These are phyloP conservation scores for Calocybe indica DNA, from an alignment of 768 basidiomycete species.

Conservation along the genomic window DNA sequence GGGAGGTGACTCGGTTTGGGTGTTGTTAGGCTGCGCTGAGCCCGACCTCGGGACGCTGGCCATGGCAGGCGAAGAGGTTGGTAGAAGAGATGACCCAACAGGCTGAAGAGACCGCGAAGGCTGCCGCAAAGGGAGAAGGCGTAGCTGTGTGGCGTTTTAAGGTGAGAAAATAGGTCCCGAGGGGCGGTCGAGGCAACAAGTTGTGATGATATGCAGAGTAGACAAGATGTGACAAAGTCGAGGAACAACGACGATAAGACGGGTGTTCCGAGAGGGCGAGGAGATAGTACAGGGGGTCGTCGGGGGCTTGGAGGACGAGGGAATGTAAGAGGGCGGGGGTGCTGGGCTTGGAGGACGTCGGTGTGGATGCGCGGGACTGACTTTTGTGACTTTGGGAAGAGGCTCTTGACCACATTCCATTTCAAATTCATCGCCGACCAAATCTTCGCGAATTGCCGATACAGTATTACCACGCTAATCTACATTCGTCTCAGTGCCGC, in stretches of 20 bases:
- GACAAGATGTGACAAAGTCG: not conserved
- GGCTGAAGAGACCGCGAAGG: slow-evolving; percentile 2
- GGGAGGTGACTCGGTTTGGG: slow-evolving; percentile 14
- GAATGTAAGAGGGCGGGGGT: slow-evolving; percentile 9
- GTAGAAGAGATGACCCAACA: slow-evolving; percentile 5
- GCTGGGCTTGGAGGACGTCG: not conserved
- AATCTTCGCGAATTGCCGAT: slow-evolving; percentile 22
- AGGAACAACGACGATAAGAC: not conserved
- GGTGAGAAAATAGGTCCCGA: slow-evolving; percentile 15
- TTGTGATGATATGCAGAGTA: not conserved
- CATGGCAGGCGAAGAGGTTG: slow-evolving; percentile 13
- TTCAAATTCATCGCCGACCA: slow-evolving; percentile 28
- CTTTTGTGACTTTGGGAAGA: not conserved
- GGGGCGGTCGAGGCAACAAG: not conserved
- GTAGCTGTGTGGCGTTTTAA: slow-evolving; percentile 9
- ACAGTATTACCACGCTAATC: not conserved
- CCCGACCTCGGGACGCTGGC: slow-evolving; percentile 21
- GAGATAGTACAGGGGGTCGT: slow-evolving; percentile 4
- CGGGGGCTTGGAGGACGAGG: slow-evolving; percentile 14
- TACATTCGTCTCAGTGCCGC: slow-evolving; percentile 39
- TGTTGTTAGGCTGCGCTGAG: slow-evolving; percentile 14
- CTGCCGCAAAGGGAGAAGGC: slow-evolving; percentile 3
- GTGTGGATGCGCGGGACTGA: slow-evolving; percentile 20
- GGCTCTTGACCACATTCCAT: slow-evolving; percentile 9
- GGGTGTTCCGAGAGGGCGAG: slow-evolving; percentile 3